These are phyloP conservation scores for Thalassia testudinum DNA, from an alignment of 116 monocot genomes.

Conservation along the genomic window DNA sequence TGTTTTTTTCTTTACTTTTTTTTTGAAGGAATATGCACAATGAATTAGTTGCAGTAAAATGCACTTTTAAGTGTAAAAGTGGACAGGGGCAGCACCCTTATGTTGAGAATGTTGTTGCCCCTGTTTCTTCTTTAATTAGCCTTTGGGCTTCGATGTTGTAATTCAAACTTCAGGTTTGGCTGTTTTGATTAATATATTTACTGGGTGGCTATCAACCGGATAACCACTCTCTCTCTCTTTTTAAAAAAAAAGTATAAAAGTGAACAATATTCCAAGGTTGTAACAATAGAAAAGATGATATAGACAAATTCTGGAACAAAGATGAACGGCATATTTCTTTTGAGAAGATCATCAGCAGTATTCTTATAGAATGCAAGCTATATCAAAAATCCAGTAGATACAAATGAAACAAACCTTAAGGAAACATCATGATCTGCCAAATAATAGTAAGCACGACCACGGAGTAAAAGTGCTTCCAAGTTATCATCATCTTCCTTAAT, in stretches of 20 bases:
- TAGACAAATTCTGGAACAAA: background rate
- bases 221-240: no score
- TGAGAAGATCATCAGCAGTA: background rate
- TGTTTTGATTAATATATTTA: no score
- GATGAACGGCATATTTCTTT: background rate
- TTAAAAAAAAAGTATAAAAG: background rate
- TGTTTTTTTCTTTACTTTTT: background rate
- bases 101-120: no score
- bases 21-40: background rate
- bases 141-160: no score
- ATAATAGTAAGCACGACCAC: constrained; percentile 94
- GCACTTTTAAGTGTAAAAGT: background rate
- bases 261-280: background rate
- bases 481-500: constrained; percentile 91
- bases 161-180: no score
- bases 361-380: background rate
- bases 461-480: constrained; percentile 74
- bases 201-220: no score
- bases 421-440: constrained; percentile 93
- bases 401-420: constrained; percentile 32
- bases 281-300: background rate
- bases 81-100: no score
- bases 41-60: background rate
- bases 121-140: no score
- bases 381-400: background rate